These are phyloP conservation scores for Didymella lethalis DNA, from an alignment of 2,329 filamentous ascomycete species.

Conservation along the genomic window DNA sequence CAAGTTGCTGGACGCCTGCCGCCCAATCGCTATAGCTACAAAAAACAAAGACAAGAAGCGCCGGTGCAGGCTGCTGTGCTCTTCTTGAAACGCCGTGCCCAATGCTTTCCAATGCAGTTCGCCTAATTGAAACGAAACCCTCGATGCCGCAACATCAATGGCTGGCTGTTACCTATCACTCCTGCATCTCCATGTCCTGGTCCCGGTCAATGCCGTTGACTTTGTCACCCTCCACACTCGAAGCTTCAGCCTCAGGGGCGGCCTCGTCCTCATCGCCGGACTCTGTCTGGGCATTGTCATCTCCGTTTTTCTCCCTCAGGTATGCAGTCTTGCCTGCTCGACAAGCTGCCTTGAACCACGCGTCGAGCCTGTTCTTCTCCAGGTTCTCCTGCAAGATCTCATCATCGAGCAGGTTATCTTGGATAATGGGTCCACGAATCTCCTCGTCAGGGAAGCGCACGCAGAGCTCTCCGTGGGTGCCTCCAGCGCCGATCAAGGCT, in stretches of 20 bases:
- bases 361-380: constrained; percentile 71
- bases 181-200: constrained; percentile 46
- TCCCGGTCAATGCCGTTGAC: constrained; percentile 33
- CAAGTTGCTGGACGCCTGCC: background rate
- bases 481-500: constrained; percentile 54
- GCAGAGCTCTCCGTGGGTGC: constrained; percentile 67
- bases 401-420: constrained; percentile 78
- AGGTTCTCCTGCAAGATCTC: constrained; percentile 69
- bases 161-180: constrained; percentile 27
- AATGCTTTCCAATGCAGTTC: constrained; percentile 33
- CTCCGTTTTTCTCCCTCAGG: constrained; percentile 25
- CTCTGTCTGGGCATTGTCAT: constrained; percentile 23
- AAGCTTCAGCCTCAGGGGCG: constrained; percentile 17
- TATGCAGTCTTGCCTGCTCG: constrained; percentile 48
- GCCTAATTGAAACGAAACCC: constrained; percentile 29
- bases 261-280: constrained; percentile 17
- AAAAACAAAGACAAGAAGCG: constrained; percentile 14
- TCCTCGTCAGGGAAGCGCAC: constrained; percentile 60
- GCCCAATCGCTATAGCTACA: constrained; percentile 12
- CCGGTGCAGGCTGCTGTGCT: constrained; percentile 18
- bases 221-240: constrained; percentile 34
- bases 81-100: constrained; percentile 39
- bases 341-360: constrained; percentile 67
- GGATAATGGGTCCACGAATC: constrained; percentile 71
- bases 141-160: constrained; percentile 17